Conservation (phyloP, 257 asterid species). For the Pogostemon cablin region DNA sequence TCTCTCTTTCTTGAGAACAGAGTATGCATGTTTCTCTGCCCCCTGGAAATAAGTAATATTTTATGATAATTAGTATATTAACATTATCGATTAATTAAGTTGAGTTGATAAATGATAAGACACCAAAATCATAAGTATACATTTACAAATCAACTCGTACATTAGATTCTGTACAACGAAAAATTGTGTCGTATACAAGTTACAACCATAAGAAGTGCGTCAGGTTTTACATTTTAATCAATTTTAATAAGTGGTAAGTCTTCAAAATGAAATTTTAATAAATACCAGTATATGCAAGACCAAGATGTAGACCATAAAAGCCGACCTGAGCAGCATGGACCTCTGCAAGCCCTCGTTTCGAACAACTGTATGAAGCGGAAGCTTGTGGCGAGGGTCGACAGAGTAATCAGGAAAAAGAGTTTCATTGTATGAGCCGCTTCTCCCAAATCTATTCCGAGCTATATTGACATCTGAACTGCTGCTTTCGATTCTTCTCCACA, state of each 20-base stretch:
- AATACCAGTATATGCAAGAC: constrained; percentile 81
- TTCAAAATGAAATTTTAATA: constrained; percentile 76
- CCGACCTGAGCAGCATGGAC: constrained; percentile 82
- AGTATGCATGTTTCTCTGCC: constrained; percentile 1
- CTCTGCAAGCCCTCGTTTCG: constrained; percentile 73
- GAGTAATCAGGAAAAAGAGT: constrained; percentile 51
- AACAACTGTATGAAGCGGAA: constrained; percentile 55
- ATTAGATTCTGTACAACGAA: constrained; percentile 36
- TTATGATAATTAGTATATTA: no score
- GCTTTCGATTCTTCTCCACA: constrained; percentile 57
- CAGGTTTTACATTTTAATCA: constrained; percentile 21
- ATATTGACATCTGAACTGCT: constrained; percentile 50
- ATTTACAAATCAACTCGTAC: constrained; percentile 14
- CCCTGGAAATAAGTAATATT: background rate
- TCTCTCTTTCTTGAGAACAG: constrained; percentile 33
- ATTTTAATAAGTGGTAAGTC: constrained; percentile 7
- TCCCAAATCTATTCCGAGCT: constrained; percentile 69
- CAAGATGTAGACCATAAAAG: constrained; percentile 72
- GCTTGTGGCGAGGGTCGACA: constrained; percentile 57
- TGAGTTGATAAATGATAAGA: background rate
- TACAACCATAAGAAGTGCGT: constrained; percentile 1
- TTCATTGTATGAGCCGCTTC: constrained; percentile 57
- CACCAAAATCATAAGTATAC: constrained; percentile 12
- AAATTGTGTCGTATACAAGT: background rate
- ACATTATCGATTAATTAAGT: no score